Evolutionary conservation across 2,329 filamentous ascomycete genomes (phyloP).

Genomic region (Xylaria sp.): DNA sequence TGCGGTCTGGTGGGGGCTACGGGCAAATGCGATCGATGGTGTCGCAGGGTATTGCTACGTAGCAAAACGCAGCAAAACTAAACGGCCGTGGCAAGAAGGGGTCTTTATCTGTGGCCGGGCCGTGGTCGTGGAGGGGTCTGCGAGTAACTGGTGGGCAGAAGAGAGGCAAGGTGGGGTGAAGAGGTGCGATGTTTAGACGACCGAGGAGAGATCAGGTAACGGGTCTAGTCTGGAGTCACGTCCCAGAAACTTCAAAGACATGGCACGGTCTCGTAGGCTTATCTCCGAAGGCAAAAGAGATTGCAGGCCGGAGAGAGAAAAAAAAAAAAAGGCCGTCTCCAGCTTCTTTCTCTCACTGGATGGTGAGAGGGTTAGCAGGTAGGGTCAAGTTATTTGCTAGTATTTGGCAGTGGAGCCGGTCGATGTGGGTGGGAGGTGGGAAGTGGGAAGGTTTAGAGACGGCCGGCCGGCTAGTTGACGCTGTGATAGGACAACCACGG

Average conservation of each 20-base stretch:
- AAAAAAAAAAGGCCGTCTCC: conserved; percentile 2
- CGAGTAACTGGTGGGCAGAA: conserved; percentile 5
- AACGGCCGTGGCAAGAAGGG: neutral
- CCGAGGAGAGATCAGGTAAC: conserved; percentile 9
- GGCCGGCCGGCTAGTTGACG: neutral
- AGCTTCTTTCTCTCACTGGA: conserved; percentile 24
- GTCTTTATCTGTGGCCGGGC: neutral
- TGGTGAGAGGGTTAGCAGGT: conserved; percentile 8
- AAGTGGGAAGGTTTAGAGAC: conserved; percentile 7
- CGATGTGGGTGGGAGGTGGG: conserved; percentile 3
- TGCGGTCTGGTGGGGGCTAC: conserved; percentile 39
- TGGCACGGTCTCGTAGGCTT: conserved; percentile 24
- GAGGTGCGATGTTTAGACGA: conserved; percentile 22
- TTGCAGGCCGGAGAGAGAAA: conserved; percentile 1
- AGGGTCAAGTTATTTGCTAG: conserved; percentile 3
- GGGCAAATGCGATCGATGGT: neutral
- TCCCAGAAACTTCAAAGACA: conserved; percentile 29
- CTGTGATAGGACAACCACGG: conserved; percentile 18
- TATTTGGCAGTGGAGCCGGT: conserved; percentile 24
- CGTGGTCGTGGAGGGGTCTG: conserved; percentile 1
- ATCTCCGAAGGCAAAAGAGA: conserved; percentile 25
- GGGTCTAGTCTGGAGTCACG: conserved; percentile 27
- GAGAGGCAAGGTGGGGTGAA: conserved; percentile 24
- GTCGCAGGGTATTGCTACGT: neutral
- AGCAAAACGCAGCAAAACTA: neutral